A percentile compares a stretch with the other conserved stretches of the same genome.
Evolutionary conservation across 2,329 filamentous ascomycete genomes (phyloP).

Genomic region (Paecilomyces variotii): DNA sequence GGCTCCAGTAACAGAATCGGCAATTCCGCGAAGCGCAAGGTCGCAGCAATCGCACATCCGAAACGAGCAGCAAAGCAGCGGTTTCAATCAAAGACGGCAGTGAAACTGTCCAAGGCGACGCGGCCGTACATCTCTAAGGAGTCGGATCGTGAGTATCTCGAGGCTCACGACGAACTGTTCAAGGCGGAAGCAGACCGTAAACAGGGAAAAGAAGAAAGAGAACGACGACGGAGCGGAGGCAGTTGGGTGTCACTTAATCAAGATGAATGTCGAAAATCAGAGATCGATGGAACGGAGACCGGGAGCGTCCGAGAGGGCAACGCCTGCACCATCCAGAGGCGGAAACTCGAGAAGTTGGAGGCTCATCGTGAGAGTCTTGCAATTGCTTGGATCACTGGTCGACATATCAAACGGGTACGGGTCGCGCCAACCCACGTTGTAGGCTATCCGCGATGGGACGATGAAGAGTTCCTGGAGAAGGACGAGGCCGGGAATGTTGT

Average conservation of each 20-base stretch:
- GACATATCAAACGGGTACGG: conserved; percentile 30
- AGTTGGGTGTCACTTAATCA: neutral
- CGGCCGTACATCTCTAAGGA: conserved; percentile 25
- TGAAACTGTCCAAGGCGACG: conserved; percentile 23
- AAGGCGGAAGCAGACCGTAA: neutral
- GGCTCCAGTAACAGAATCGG: conserved; percentile 8
- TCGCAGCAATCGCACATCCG: conserved; percentile 22
- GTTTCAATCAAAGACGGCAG: conserved; percentile 20
- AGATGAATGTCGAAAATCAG: neutral
- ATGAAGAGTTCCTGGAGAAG: conserved; percentile 18
- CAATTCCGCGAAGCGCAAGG: conserved; percentile 8
- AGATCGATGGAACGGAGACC: neutral
- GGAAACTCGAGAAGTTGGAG: conserved; percentile 22
- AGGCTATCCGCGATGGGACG: conserved; percentile 11
- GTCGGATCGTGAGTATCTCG: conserved; percentile 14
- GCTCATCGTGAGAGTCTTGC: conserved; percentile 25
- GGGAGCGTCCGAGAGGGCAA: conserved; percentile 2
- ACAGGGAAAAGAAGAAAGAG: neutral
- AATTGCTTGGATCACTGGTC: conserved; percentile 30
- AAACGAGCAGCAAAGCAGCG: conserved; percentile 20
- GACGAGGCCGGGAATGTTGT: conserved; percentile 12
- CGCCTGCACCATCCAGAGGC: conserved; percentile 3
- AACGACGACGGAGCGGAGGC: neutral
- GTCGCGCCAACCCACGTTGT: conserved; percentile 23
- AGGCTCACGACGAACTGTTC: neutral